Base-by-base conservation (phyloP, 164 flowering plant genomes). In the Magnolia sinica region DNA sequence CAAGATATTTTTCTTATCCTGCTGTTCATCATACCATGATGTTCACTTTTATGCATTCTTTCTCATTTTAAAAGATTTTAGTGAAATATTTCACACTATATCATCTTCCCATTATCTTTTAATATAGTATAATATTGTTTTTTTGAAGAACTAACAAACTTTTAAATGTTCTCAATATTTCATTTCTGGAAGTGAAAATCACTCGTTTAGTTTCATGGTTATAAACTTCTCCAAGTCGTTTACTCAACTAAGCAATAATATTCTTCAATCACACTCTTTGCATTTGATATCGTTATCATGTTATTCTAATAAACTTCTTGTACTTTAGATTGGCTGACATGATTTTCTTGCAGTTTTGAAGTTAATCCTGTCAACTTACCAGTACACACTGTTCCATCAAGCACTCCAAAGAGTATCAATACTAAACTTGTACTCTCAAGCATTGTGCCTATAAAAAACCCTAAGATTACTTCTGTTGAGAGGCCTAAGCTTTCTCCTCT, bases 271-370 rank as follows among this genome's bases (percentile, higher is more conserved):
- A 59, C 24, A 14, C 10, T 24, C 13, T 73, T 55, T 9, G 31
- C 45, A 23, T 52, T 59, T 58, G 16, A 64, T 50, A 64, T 37
- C 45, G 45, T 37, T 37, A 37, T 37, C 11, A 49, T 49, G 14
- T 61, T 18, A 49, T 23, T 27, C 22, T 75, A 16, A 13, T 10
- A 31, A 11, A 52, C 27, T 64, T 19, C 45, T 65, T 59, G 31
- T 18, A 18, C 63, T 73, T 70, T 51, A 73, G 27, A 72, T 50
- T 61, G 27, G 50, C 58, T 78, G 71, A 76, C 29, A 16, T 58
- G 19, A 70, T 20, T 76, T 72, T 78, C 73, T 79, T 83, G 81
- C 86, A 88, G 88, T 37, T 79, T n/a, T 71, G 76, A 67, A 68
- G 77, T 82, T 64, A 79, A 71, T 80, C 59, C 72, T 68, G 66